Percentiles rank a stretch among this genome's conserved stretches.
These are phyloP conservation scores for Austroboletus novae-zelandiae DNA, from an alignment of 1,284 basidiomycete genomes.

Conservation along the genomic window DNA sequence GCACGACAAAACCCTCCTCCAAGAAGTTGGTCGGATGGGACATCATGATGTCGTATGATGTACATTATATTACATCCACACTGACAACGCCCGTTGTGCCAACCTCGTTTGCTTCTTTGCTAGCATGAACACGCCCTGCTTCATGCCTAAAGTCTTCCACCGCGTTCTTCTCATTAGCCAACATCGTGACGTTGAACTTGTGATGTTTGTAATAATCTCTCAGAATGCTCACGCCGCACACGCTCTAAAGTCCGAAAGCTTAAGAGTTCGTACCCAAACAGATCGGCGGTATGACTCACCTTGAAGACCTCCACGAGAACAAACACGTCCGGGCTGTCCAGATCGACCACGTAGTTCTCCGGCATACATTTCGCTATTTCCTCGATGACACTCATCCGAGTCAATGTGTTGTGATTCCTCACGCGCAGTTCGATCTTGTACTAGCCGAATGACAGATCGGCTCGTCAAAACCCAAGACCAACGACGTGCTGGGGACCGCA, in stretches of 20 bases:
- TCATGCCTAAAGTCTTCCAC: slow-evolving; percentile 26
- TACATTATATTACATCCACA: neutral
- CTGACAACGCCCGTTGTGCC: neutral
- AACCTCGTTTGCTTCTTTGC: slow-evolving; percentile 10
- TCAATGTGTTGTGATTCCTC: slow-evolving; percentile 69
- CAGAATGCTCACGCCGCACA: slow-evolving; percentile 71
- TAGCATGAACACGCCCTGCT: slow-evolving; percentile 24
- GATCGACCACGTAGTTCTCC: slow-evolving; percentile 58
- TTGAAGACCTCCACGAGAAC: slow-evolving; percentile 81
- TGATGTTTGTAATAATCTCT: slow-evolving; percentile 65
- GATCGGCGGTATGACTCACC: slow-evolving; percentile 38
- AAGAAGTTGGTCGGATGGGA: too few relatives aligned
- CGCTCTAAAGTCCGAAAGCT: slow-evolving; percentile 43
- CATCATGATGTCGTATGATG: too few relatives aligned
- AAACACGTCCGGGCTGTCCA: slow-evolving; percentile 66
- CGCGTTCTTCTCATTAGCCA: slow-evolving; percentile 41
- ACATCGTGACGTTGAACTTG: slow-evolving; percentile 75
- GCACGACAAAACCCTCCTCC: too few relatives aligned
- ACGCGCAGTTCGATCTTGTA: slow-evolving; percentile 76
- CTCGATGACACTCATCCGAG: slow-evolving; percentile 57
- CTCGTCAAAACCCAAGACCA: too few relatives aligned
- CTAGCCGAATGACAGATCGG: slow-evolving; percentile 34
- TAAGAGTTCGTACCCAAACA: neutral
- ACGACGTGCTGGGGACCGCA: neutral
- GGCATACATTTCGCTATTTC: slow-evolving; percentile 70